Base-by-base conservation (phyloP, 441 rosid genomes). In the Brassica balearica region DNA sequence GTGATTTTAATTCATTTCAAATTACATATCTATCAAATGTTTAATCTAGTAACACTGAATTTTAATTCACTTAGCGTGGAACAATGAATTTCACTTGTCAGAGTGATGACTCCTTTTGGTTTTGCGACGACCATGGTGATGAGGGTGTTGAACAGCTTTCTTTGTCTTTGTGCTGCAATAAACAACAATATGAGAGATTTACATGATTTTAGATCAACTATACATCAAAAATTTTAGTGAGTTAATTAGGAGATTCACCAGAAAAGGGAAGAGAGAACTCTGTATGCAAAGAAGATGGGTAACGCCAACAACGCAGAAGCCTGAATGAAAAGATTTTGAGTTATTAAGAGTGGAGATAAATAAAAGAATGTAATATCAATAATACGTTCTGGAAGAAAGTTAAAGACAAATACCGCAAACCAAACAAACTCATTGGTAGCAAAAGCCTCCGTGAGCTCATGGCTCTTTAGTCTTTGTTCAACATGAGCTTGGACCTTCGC, bases 391-490 rank as follows among this genome's bases (percentile, higher is more conserved):
- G 12, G 15, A 71, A 51, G 73, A 67, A 20, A 55, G 77, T 60
- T 65, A n/a, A 51, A 56, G 77, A 65, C 25, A 74, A 90, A 78
- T 88, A 96, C 99, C 82, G 69, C 85, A 90, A 94, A 94, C 99
- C 98, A 96, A 84, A 88, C 88, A 56, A 92, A 84, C 86, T 96
- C 99, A 81, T 88, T 90, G 51, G 98, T 94, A 62, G 99, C 98
- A 82, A 94, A 89, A 70, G 95, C 83, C 81, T 88, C 91, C 10
- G 98, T 92, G 71, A 94, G 80, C 81, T 92, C 95, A 79, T 90
- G 87, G 77, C 73, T 90, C 83, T 91, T 84, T 83, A 96, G 83
- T 3, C 62, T 88, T 82, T 87, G 89, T 78, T 86, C 89, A 34
- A 96, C 92, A 71, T 75, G 82, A 69, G 67, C 84, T 91, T 87